A percentile compares a stretch with the other conserved stretches of the same genome.
Evolutionary conservation across 805 yeast species (phyloP).

Genomic region (Candida arabinofermentans): DNA sequence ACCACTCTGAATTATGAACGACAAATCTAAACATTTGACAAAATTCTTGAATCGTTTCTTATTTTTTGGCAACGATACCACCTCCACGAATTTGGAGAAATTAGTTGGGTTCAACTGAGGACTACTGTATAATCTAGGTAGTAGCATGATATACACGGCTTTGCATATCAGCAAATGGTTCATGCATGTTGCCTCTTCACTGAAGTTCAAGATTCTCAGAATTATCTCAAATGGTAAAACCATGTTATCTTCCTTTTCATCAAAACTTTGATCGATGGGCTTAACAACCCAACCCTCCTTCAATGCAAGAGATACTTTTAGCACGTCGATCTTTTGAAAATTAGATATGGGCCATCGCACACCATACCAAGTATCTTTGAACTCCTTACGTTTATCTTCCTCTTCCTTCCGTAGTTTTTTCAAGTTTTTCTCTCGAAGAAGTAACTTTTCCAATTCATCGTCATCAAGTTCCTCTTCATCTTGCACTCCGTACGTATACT

Average conservation of each 20-base stretch:
- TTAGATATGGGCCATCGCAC: slow-evolving; percentile 45
- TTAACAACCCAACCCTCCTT: slow-evolving; percentile 26
- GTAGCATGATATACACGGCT: slow-evolving; percentile 52
- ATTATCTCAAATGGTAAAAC: slow-evolving; percentile 50
- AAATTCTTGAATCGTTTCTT: slow-evolving; percentile 48
- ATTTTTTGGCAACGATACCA: slow-evolving; percentile 42
- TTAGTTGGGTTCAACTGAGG: slow-evolving; percentile 68
- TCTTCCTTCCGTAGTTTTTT: slow-evolving; percentile 1
- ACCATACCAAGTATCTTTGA: slow-evolving; percentile 16
- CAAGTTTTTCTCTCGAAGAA: background rate
- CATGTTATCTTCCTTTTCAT: slow-evolving; percentile 14
- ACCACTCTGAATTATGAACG: slow-evolving; percentile 83
- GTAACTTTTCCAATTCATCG: slow-evolving; percentile 12
- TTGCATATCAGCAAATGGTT: slow-evolving; percentile 58
- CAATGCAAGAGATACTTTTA: slow-evolving; percentile 28
- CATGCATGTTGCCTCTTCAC: slow-evolving; percentile 36
- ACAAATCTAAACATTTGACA: slow-evolving; percentile 67
- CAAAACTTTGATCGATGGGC: slow-evolving; percentile 11
- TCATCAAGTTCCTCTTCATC: slow-evolving; percentile 27
- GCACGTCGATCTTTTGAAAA: slow-evolving; percentile 48
- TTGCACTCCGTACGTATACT: slow-evolving; percentile 56
- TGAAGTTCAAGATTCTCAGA: slow-evolving; percentile 32
- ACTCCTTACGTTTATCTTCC: background rate
- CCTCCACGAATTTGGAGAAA: slow-evolving; percentile 68
- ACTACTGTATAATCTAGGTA: slow-evolving; percentile 60